A percentile compares a stretch with the other conserved stretches of the same genome.
phyloP scores from a whole-genome alignment of 2,329 filamentous ascomycete genomes.

The Beauveria rudraprayagi region DNA sequence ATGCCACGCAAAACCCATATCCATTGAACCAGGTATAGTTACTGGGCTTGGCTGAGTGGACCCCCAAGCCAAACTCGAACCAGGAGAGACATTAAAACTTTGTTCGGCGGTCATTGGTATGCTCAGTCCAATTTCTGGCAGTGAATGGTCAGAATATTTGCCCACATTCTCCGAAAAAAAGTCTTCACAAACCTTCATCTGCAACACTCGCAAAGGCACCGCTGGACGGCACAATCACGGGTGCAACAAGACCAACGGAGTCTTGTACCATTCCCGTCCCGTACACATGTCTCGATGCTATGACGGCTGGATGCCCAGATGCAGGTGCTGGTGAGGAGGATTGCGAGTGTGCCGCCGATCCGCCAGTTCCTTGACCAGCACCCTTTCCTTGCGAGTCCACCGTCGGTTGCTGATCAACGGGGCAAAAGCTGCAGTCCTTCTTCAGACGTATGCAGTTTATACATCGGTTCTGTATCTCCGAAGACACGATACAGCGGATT shows the following conservation, averaged over 20 bases:
- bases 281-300: slow-evolving; percentile 10
- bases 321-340: slow-evolving; percentile 37
- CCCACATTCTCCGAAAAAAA: neutral
- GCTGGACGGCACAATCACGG: neutral
- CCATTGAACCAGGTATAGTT: neutral
- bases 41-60: slow-evolving; percentile 2
- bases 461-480: slow-evolving; percentile 65
- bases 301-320: slow-evolving; percentile 29
- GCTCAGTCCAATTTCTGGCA: neutral
- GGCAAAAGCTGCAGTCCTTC: slow-evolving; percentile 82
- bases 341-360: slow-evolving; percentile 32
- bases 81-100: neutral
- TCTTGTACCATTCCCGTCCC: neutral
- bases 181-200: neutral
- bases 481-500: slow-evolving; percentile 72
- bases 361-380: slow-evolving; percentile 26
- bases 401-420: slow-evolving; percentile 64
- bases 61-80: neutral
- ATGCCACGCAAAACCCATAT: neutral
- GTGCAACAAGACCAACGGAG: neutral
- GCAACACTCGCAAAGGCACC: neutral
- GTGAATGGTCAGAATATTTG: neutral
- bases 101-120: neutral
- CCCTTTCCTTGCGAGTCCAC: slow-evolving; percentile 34
- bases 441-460: slow-evolving; percentile 83